Conservation (phyloP, 2,329 filamentous ascomycete genomes). For the Epichloe aotearoae region DNA sequence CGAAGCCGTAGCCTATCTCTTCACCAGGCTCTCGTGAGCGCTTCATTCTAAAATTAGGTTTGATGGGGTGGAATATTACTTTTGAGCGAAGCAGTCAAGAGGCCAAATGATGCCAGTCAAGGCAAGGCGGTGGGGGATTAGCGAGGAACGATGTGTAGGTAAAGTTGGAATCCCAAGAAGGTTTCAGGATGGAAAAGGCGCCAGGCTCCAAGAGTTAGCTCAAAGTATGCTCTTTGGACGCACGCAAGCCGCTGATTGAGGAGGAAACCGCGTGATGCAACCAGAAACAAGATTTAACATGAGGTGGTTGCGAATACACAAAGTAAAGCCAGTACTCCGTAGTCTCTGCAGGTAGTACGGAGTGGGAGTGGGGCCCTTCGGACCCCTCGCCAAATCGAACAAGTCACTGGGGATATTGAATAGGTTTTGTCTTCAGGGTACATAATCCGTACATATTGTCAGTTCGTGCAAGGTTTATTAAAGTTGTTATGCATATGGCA, state of each 20-base stretch:
- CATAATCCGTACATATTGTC: no score
- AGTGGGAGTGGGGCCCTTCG: neutral
- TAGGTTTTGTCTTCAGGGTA: no score
- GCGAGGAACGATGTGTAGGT: neutral
- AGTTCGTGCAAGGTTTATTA: no score
- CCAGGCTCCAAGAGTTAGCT: neutral
- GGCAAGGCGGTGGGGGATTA: neutral
- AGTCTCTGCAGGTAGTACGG: neutral
- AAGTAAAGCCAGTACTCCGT: no score
- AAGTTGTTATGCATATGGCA: no score
- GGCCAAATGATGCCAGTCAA: neutral
- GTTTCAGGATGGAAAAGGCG: neutral
- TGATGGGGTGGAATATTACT: slow-evolving; percentile 6
- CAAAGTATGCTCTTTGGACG: neutral
- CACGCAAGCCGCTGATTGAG: neutral
- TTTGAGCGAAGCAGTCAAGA: neutral
- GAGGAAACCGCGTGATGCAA: neutral
- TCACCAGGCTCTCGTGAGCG: slow-evolving; percentile 48
- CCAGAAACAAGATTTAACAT: neutral
- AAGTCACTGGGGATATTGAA: no score
- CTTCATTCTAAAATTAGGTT: slow-evolving; percentile 34
- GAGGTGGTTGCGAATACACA: neutral
- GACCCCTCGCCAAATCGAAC: neutral
- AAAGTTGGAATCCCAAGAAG: neutral
- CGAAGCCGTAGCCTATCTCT: slow-evolving; percentile 21